Conservation (phyloP, 345 rosid genomes). For the Populus pruinosa region DNA sequence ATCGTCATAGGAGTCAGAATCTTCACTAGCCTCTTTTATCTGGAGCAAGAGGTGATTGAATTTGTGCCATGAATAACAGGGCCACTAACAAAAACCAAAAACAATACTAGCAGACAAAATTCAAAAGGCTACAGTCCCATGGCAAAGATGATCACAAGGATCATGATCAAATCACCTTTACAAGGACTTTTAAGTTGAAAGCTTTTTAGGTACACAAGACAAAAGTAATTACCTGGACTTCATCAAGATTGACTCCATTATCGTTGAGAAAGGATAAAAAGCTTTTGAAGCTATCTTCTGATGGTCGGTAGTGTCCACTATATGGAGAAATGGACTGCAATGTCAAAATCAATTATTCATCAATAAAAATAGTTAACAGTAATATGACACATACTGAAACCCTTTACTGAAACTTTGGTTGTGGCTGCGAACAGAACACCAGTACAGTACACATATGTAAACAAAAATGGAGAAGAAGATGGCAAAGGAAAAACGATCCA, state of each 20-base stretch:
- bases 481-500: neutral
- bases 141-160: neutral
- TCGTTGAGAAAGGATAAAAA: conserved; percentile 63
- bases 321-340: conserved; percentile 80
- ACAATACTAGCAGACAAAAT: neutral
- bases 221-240: conserved; percentile 55
- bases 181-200: neutral
- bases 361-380: neutral
- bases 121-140: neutral
- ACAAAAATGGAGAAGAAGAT: neutral
- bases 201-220: neutral
- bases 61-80: neutral
- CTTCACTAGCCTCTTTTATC: conserved; percentile 66
- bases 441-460: neutral
- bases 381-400: neutral
- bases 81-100: neutral
- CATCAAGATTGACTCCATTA: conserved; percentile 58
- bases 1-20: conserved; percentile 53
- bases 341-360: conserved; percentile 1
- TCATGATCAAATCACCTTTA: neutral
- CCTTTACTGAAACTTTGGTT: neutral
- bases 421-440: neutral
- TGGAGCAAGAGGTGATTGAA: conserved; percentile 17
- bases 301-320: conserved; percentile 91
- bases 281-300: conserved; percentile 58